Base-by-base conservation (phyloP, 371 early-diverging fungal genomes). In the Furculomyces boomerangus region DNA sequence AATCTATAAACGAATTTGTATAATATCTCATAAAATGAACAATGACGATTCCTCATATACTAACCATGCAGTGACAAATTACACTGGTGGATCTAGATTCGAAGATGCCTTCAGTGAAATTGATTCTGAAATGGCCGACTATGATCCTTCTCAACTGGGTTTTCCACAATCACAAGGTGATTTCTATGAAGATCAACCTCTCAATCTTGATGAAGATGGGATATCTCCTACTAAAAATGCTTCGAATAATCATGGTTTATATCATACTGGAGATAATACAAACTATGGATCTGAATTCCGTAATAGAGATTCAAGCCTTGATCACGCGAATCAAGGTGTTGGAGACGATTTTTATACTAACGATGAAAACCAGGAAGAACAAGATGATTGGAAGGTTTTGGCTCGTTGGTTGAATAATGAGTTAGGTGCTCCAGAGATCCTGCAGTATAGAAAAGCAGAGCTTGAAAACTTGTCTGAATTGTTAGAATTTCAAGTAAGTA, bases 391-490 rank as follows among this genome's bases (percentile, higher is more conserved):
- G 24, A 45, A 50, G 14, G 57, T 65, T n/a, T 66, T 85, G 24
- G 78, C 74, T n/a, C 71, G 75, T 39, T 73, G 70, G 2, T 84
- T 86, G 86, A 75, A 83, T 44, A 78, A 86, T 65, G 89, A 88
- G 59, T 79, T 84, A n/a, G 73, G 70, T 47, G 73, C 86, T 20
- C 87, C 89, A 10, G 86, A 85, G 63, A 29, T 88, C 5, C 65
- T 87, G 1, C 73, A 71, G 0, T 88, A 80, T 60, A 68, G 79
- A 58, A 66, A 62, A 18, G 57, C 65, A 1, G 54, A 76, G 1
- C 70, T 86, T 1, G 76, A 72, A 29, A 69, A 71, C n/a, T 71
- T 85, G 7, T 60, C 78, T 46, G 76, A 81, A 26, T 63, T 72
- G 57, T 59, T 81, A 1, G 78, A 80, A 32, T 73, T 72, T 10